Evolutionary conservation across 1,284 basidiomycete genomes (phyloP), one percentile per base, ranked within the genome.

Genomic region (Ceratobasidium sp.): DNA sequence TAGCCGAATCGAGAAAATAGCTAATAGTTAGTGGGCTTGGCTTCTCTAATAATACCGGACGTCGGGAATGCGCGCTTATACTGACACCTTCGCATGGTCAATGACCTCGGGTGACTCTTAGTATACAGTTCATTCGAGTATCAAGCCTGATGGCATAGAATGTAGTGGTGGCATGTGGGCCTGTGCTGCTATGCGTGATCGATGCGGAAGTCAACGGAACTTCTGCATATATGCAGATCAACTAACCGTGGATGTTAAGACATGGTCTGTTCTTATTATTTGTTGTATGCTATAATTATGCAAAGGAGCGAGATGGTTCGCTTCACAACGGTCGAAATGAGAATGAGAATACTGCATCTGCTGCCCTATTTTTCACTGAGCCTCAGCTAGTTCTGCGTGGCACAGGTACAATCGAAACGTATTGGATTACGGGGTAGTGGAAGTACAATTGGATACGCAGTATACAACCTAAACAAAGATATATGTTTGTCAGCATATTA

Each of bases 381-480:
- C n/a, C n/a, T n/a, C n/a, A n/a, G n/a, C n/a, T n/a, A n/a, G n/a
- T n/a, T 46, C 13, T 17, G 64, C 64, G 5, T 26, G 13, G 9
- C 7, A 20, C 12, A 68, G 9, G 48, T 23, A 54, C 23, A 66
- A 46, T 26, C 20, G 3, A 33, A 26, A 7, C 38, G 33, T 28
- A 68, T 33, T 44, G 23, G 48, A 56, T 68, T 66, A 17, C 2
- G 33, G 6, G 50, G 54, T n/a, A 23, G 64, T 66, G 54, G 3
- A 54, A 68, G 40, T 68, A 68, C 66, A 68, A 54, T 68, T 12
- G 20, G 33, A n/a, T 26, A 54, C 59, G 68, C 68, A 28, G 59
- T 56, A 44, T 26, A 62, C 38, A 33, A 62, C 46, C 57, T 73
- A 42, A 20, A n/a, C 28, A 62, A 28, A 50, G 15, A 26, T 2